Percentiles rank a stretch among this genome's conserved stretches.
phyloP scores from a whole-genome alignment of 768 basidiomycete genomes.

The Candolleomyces aberdarensis region DNA sequence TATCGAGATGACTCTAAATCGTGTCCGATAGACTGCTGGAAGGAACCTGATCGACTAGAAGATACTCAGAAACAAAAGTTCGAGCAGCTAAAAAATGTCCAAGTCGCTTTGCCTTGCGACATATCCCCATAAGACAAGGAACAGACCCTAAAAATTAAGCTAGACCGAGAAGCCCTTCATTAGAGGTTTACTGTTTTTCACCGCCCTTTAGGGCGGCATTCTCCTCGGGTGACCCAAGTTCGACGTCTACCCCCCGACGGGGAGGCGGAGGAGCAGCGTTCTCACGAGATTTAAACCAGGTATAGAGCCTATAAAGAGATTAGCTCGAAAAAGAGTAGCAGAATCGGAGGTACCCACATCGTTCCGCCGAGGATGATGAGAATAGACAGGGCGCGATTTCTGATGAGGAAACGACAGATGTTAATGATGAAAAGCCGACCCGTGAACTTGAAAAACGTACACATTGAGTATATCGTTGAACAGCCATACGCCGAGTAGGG shows the following conservation, averaged over 20 bases:
- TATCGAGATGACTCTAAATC: too few relatives aligned
- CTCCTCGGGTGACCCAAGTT: not conserved
- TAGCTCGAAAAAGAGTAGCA: not conserved
- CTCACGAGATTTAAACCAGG: conserved; percentile 41
- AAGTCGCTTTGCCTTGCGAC: too few relatives aligned
- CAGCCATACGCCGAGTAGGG: conserved; percentile 71
- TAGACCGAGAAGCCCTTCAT: not conserved
- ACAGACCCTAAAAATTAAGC: too few relatives aligned
- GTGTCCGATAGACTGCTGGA: not conserved
- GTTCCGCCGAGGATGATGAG: conserved; percentile 65
- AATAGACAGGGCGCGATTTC: conserved; percentile 64
- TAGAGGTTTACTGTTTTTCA: too few relatives aligned
- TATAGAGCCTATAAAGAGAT: conserved; percentile 45
- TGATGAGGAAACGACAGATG: conserved; percentile 22
- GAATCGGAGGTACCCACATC: conserved; percentile 40
- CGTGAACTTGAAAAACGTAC: conserved; percentile 39
- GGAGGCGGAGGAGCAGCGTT: conserved; percentile 12
- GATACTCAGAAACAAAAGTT: too few relatives aligned
- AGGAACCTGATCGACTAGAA: too few relatives aligned
- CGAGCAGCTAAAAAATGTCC: too few relatives aligned
- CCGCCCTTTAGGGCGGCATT: too few relatives aligned
- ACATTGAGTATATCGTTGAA: conserved; percentile 72
- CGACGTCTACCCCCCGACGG: conserved; percentile 2
- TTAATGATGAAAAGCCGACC: not conserved
- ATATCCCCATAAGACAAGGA: too few relatives aligned